Percentiles rank a stretch among this genome's conserved stretches.
Conservation (phyloP, 495 filamentous ascomycete genomes). For the Aspergillus nanangensis region DNA sequence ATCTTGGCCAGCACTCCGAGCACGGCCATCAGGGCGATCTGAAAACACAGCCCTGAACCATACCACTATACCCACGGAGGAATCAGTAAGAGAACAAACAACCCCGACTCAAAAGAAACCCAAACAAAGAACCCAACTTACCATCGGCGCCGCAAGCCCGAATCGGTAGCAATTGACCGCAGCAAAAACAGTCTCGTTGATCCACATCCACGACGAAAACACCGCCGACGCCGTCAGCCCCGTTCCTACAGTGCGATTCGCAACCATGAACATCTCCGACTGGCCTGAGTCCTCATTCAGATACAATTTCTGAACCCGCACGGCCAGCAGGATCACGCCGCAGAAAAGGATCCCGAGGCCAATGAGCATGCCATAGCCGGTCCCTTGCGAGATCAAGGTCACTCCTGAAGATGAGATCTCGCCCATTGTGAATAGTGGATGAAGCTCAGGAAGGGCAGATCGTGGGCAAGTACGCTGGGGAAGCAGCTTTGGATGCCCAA, state of each 20-base stretch:
- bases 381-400: conserved; percentile 32
- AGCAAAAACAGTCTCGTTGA: conserved; percentile 39
- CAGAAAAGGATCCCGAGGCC: conserved; percentile 40
- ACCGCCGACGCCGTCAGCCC: conserved; percentile 48
- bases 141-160: conserved; percentile 32
- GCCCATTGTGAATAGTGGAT: neutral
- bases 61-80: conserved; percentile 29
- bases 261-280: conserved; percentile 52
- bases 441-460: too few species aligned
- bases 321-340: conserved; percentile 34
- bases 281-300: conserved; percentile 41
- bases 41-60: conserved; percentile 35
- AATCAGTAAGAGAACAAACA: too few species aligned
- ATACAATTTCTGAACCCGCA: conserved; percentile 38
- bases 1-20: conserved; percentile 37
- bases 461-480: neutral
- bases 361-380: conserved; percentile 40
- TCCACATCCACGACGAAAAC: conserved; percentile 47
- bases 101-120: too few species aligned
- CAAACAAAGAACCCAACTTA: too few species aligned
- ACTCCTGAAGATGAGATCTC: conserved; percentile 3
- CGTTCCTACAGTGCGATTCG: conserved; percentile 43
- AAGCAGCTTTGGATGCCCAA: neutral
- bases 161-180: conserved; percentile 36
- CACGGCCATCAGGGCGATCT: conserved; percentile 37